Base-by-base conservation (phyloP, 805 yeast genomes). In the Scheffersomyces amazonensis region DNA sequence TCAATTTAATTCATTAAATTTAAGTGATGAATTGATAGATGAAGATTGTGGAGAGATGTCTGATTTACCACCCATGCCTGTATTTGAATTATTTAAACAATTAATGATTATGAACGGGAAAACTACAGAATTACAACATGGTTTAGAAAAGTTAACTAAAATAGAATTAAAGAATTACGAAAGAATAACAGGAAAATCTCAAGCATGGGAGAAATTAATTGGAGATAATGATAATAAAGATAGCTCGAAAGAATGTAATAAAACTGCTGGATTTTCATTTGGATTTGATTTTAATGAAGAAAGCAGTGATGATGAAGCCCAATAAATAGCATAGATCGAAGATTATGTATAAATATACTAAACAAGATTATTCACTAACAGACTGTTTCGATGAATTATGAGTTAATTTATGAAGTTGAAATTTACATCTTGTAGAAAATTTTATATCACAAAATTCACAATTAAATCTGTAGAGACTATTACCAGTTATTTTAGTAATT, bases 1-100 rank as follows among this genome's bases (percentile, higher is more conserved):
- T 3, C 53, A 32, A 50, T 62, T 42, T 52, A 61, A 35, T 39
- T 45, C 24, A 10, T 54, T 60, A 12, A 29, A 39, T 5, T 20
- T 35, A 3, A 32, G 40, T 8, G 35, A 36, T 4, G 31, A 47
- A 8, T 51, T 45, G 23, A 42, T 53, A 38, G 54, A 39, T 37
- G 87, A 81, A 52, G 88, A 83, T 55, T 76, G 84, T 48, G 88
- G 88, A 10, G 86, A 80, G 45, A 52, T 74, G 29, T 41, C 46
- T 25, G 48, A 51, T 28, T 56, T 64, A 20, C 69, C 69, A 1
- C 58, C 63, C 4, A 64, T 81, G 47, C 89, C 90, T 1, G 69
- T 85, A 2, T 83, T 62, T 50, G 86, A 81, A 42, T 63, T 78
- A 41, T 85, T 86, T 53, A 57, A 67, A 22, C 77, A 71, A 40